phyloP scores from a whole-genome alignment of 257 asterid species.

The Nicotiana sylvestris region DNA sequence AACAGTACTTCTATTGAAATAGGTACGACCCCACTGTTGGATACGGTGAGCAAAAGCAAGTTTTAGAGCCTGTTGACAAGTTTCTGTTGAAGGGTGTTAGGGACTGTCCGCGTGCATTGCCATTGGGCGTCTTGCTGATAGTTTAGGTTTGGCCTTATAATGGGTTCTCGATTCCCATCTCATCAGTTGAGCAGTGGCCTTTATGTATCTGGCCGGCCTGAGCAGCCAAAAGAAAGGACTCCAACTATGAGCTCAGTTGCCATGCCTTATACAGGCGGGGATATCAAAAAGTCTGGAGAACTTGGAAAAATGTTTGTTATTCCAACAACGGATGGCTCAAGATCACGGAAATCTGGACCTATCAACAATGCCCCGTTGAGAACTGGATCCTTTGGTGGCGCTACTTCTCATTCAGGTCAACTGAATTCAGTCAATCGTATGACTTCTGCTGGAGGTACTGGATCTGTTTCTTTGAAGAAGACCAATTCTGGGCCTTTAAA shows the following conservation, averaged over 20 bases:
- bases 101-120: neutral
- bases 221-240: conserved; percentile 70
- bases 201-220: conserved; percentile 79
- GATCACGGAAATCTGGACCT: conserved; percentile 82
- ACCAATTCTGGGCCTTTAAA: conserved; percentile 73
- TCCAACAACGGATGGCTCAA: conserved; percentile 72
- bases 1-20: neutral
- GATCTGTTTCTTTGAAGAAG: conserved; percentile 61
- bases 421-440: conserved; percentile 34
- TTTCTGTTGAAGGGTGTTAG: neutral
- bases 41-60: neutral
- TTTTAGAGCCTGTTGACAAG: neutral
- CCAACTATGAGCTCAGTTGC: conserved; percentile 79
- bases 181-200: conserved; percentile 91
- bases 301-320: conserved; percentile 87
- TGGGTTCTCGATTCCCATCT: conserved; percentile 92
- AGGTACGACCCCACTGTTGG: neutral
- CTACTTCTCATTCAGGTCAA: conserved; percentile 70
- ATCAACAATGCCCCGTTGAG: conserved; percentile 51
- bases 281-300: conserved; percentile 84
- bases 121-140: neutral
- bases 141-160: neutral
- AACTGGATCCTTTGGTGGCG: conserved; percentile 56
- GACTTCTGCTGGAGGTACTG: conserved; percentile 51
- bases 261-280: conserved; percentile 95